Conservation (phyloP, 2,329 filamentous ascomycete genomes). For the Talaromyces sp. region DNA sequence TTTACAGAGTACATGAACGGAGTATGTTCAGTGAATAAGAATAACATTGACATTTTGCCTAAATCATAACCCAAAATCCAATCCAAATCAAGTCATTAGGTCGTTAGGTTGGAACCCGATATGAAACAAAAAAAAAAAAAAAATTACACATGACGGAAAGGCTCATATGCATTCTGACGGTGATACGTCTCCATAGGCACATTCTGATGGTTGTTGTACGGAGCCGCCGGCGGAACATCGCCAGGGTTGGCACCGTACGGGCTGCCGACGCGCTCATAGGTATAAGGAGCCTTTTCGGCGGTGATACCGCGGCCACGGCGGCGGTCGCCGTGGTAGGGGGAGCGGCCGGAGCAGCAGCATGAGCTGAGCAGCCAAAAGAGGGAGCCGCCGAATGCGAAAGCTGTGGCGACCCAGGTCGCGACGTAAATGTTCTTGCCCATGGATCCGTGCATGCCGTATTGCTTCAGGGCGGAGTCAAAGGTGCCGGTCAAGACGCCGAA, state of each 20-base stretch:
- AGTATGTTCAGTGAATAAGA: background rate
- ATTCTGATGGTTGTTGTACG: slow-evolving; percentile 13
- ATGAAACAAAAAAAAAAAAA: background rate
- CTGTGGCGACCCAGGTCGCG: slow-evolving; percentile 72
- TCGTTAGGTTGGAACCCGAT: background rate
- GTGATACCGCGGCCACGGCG: slow-evolving; percentile 32
- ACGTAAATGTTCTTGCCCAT: slow-evolving; percentile 67
- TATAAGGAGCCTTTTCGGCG: slow-evolving; percentile 58
- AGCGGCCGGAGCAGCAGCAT: slow-evolving; percentile 81
- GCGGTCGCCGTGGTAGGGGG: slow-evolving; percentile 40
- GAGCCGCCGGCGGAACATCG: slow-evolving; percentile 11
- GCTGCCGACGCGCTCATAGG: slow-evolving; percentile 51
- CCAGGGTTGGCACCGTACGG: slow-evolving; percentile 17
- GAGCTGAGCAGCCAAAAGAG: slow-evolving; percentile 89
- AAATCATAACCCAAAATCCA: background rate
- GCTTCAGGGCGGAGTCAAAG: slow-evolving; percentile 61
- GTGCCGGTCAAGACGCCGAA: slow-evolving; percentile 65
- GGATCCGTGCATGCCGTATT: slow-evolving; percentile 64
- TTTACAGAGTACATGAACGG: too few relatives aligned
- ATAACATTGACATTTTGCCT: background rate
- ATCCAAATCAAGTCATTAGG: slow-evolving; percentile 1
- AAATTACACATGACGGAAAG: slow-evolving; percentile 28
- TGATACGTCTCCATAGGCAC: slow-evolving; percentile 22
- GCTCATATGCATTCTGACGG: slow-evolving; percentile 28
- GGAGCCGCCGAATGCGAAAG: slow-evolving; percentile 67